Percentiles rank a stretch among this genome's conserved stretches.
Conservation (phyloP, 176 grass and related monocot species). For the Musa troglodytarum region DNA sequence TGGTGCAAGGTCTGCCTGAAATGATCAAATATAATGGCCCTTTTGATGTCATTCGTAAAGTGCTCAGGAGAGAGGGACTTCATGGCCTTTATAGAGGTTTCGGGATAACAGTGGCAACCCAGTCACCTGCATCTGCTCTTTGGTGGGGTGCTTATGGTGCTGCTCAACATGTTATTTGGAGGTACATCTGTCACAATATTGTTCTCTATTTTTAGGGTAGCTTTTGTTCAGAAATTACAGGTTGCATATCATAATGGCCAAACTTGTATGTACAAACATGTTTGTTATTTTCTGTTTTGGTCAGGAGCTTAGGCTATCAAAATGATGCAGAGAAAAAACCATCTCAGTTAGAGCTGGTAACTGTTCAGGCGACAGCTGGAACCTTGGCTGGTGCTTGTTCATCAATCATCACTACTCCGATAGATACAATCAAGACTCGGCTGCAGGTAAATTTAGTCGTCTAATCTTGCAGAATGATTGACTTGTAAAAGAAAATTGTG, state of each 20-base stretch:
- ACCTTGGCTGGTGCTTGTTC: constrained; percentile 93
- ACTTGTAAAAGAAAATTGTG: neutral
- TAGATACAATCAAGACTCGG: constrained; percentile 91
- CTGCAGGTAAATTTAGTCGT: constrained; percentile 55
- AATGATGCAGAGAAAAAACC: constrained; percentile 55
- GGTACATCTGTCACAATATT: constrained; percentile 14
- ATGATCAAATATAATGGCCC: constrained; percentile 66
- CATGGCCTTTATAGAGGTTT: constrained; percentile 85
- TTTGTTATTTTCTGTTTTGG: constrained; percentile 4
- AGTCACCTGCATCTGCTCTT: constrained; percentile 91
- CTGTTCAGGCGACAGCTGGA: constrained; percentile 83
- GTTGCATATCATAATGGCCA: too few relatives aligned
- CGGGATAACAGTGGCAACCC: constrained; percentile 75
- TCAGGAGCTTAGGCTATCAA: constrained; percentile 84
- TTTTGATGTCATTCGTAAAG: constrained; percentile 62
- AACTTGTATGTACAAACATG: neutral
- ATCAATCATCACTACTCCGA: constrained; percentile 84
- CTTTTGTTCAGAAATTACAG: neutral
- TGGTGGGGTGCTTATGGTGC: constrained; percentile 93
- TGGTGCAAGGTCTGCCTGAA: constrained; percentile 88
- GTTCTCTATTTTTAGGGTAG: neutral
- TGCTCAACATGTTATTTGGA: constrained; percentile 92
- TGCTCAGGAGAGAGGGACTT: constrained; percentile 61
- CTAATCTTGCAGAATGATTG: neutral
- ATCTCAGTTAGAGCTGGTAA: constrained; percentile 63